Base-by-base conservation (phyloP, 2,329 filamentous ascomycete genomes). In the Beauveria caledonica region DNA sequence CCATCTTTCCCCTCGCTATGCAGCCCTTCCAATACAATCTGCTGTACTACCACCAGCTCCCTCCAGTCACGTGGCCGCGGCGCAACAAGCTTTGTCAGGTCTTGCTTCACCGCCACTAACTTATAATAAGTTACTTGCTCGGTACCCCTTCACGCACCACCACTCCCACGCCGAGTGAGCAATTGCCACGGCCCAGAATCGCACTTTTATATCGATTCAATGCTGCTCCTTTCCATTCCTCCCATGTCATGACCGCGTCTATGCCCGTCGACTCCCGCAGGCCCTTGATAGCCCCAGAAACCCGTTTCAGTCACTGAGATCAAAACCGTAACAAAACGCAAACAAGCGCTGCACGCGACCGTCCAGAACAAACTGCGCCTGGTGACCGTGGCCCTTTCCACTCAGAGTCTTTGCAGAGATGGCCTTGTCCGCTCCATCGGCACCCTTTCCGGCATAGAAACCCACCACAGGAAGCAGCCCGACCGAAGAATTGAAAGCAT, bases 271-370 rank as follows among this genome's bases (percentile, higher is more conserved):
- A 71, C 8, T 71, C 67, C 53, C 73, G 67, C 54, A 78, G 72
- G 3, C 73, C 76, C 57, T 64, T 65, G 62, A 77, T 50, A 76
- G 71, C 19, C 74, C 73, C 7, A 74, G 66, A 60, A 77, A 78
- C 17, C 75, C 73, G 11, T 74, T 67, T 75, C 74, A 77, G 64
- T 78, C 74, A 29, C 52, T 64, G 27, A 76, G 70, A 64, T 77
- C 68, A 61, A 76, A 76, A 15, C 73, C 73, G 55, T 72, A 76
- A 65, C 74, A 78, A 64, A 78, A 77, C 53, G 66, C 63, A 58
- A 77, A 73, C 17, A 68, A 63, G 62, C 77, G 75, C 62, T 75
- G 68, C 25, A 76, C 42, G 40, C 72, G 69, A 17, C 76, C 75
- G 11, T 72, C 68, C 61, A 68, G 66, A 45, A 78, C 72, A 64